A percentile compares a stretch with the other conserved stretches of the same genome.
phyloP scores from a whole-genome alignment of 805 yeast species.

The Ogataea paradorogensis region DNA sequence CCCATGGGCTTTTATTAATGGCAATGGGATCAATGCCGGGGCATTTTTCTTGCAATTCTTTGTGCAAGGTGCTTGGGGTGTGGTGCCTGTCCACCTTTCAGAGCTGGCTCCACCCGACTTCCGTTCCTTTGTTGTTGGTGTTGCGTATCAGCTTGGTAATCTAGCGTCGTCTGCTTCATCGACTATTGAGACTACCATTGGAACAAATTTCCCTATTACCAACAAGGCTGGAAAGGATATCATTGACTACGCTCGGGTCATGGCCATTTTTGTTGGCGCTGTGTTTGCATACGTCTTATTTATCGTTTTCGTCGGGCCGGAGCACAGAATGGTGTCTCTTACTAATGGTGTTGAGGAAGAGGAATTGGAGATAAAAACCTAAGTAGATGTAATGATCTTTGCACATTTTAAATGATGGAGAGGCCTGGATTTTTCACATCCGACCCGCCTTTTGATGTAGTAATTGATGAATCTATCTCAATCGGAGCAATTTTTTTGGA shows the following conservation, averaged over 20 bases:
- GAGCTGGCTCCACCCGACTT: constrained; percentile 63
- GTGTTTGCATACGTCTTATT: constrained; percentile 53
- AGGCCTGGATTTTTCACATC: no score
- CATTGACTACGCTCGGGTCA: constrained; percentile 55
- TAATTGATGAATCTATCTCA: no score
- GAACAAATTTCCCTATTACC: constrained; percentile 48
- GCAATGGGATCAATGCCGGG: constrained; percentile 52
- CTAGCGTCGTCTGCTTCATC: constrained; percentile 64
- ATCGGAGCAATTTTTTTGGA: no score
- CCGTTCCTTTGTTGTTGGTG: constrained; percentile 61
- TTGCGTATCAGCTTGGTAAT: constrained; percentile 67
- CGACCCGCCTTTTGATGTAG: no score
- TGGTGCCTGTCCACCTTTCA: constrained; percentile 57
- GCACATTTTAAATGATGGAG: no score
- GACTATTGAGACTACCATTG: constrained; percentile 65
- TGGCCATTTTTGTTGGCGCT: constrained; percentile 66
- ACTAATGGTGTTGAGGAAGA: constrained; percentile 19
- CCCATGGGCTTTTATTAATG: constrained; percentile 55
- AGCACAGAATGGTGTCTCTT: constrained; percentile 37
- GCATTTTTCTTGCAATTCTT: constrained; percentile 60
- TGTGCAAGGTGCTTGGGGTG: constrained; percentile 73
- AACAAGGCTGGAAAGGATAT: constrained; percentile 29
- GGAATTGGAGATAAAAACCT: constrained; percentile 10
- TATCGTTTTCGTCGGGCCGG: constrained; percentile 58
- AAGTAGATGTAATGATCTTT: background rate